Evolutionary conservation across 2,329 filamentous ascomycete species (phyloP).

Genomic region (Aureobasidium sp.): DNA sequence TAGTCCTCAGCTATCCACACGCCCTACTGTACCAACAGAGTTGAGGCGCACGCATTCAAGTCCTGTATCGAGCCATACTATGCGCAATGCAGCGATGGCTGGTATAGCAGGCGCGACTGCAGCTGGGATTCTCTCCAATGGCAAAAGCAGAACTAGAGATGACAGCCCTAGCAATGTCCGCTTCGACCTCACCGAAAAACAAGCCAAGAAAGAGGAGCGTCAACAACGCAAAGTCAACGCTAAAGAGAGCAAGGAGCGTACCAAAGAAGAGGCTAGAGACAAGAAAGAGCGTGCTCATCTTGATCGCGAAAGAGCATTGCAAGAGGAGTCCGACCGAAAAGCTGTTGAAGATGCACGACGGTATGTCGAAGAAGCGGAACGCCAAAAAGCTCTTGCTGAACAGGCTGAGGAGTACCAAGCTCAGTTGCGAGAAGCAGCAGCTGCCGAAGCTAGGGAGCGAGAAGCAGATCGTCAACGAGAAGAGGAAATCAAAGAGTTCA

Average conservation of each 20-base stretch:
- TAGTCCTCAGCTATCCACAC: constrained; percentile 34
- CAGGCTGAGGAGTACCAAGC: constrained; percentile 16
- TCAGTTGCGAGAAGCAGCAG: constrained; percentile 5
- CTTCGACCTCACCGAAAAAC: constrained; percentile 51
- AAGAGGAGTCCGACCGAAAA: constrained; percentile 27
- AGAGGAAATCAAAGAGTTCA: constrained; percentile 14
- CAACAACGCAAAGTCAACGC: constrained; percentile 29
- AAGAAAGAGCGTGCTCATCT: constrained; percentile 21
- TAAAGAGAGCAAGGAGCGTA: constrained; percentile 23
- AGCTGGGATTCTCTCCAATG: constrained; percentile 27
- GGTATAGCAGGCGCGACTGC: constrained; percentile 34
- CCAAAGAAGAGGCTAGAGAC: constrained; percentile 25
- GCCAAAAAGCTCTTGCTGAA: constrained; percentile 16
- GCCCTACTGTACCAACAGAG: background rate
- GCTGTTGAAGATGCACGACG: constrained; percentile 19
- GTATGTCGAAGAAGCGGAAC: constrained; percentile 14
- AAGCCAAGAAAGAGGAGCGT: constrained; percentile 41
- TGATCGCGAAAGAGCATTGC: constrained; percentile 27
- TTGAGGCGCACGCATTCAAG: constrained; percentile 26
- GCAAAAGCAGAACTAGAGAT: constrained; percentile 22
- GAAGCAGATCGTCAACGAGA: background rate
- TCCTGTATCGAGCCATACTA: constrained; percentile 16
- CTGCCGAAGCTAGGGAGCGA: background rate
- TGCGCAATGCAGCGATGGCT: constrained; percentile 36
- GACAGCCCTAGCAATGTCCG: constrained; percentile 40